Evolutionary conservation across 2,329 filamentous ascomycete genomes (phyloP), one percentile per base, ranked within the genome.

Genomic region (Scortechinia acanthostroma): DNA sequence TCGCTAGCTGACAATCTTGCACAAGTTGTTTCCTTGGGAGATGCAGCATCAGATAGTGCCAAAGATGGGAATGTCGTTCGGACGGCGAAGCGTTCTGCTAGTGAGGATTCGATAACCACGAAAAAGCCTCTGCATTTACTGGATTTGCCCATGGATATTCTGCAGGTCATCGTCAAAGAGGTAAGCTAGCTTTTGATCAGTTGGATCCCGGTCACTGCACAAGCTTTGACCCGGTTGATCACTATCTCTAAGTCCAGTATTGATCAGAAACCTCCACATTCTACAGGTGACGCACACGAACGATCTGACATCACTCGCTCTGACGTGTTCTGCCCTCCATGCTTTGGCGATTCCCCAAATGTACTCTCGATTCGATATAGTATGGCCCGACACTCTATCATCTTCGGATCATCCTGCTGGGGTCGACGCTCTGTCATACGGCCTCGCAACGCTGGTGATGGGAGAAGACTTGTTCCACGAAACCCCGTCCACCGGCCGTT

Each of bases 361-460:
- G 51, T 93, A 93, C 65, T 86, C 85, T 16, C 79, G 86, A 48
- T 93, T 93, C 62, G 88, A 93, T 57, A 93, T 93, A 51, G 85
- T 91, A 35, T 93, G 88, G 88, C 88, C 88, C 0, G 87, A 91
- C 55, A 78, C 77, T 22, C 74, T 10, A 10, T n/a, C 76, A 50
- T 72, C 79, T 5, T 69, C 76, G 2, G 79, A 86, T 53, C 80
- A 83, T 45, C 74, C 82, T 37, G 80, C 80, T 33, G 85, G 83
- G 47, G 87, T 93, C 22, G 87, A 93, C 65, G 87, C 88, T 30
- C 76, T 93, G 42, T 91, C 87, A 0, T 91, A 89, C 58, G 88
- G 88, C 4, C 70, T 93, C 17, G 81, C 88, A 13, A 93, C 88
- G 0, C 69, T 93, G 25, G 25, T 30, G 10, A 30, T 30, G 25